Evolutionary conservation across 2,329 filamentous ascomycete genomes (phyloP).

Genomic region (Alternaria sp.): DNA sequence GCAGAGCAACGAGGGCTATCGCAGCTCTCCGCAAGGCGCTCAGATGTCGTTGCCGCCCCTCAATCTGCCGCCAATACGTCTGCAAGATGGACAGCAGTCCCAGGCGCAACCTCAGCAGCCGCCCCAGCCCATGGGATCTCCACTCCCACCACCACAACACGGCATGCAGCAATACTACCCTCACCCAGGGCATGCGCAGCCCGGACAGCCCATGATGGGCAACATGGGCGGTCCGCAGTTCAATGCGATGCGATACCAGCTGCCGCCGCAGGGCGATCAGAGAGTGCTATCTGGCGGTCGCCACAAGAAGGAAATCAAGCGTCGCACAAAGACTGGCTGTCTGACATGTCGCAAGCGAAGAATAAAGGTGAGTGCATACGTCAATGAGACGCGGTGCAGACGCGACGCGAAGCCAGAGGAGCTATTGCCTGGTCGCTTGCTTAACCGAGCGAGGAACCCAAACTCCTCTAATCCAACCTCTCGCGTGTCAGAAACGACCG

Average conservation of each 20-base stretch:
- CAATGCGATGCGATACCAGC: slow-evolving; percentile 62
- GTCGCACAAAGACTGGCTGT: slow-evolving; percentile 78
- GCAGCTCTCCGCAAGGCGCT: slow-evolving; percentile 56
- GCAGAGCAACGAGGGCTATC: slow-evolving; percentile 53
- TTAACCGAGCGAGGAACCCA: slow-evolving; percentile 49
- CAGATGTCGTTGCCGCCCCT: slow-evolving; percentile 56
- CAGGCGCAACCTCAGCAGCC: slow-evolving; percentile 40
- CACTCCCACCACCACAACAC: slow-evolving; percentile 62
- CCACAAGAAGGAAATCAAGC: slow-evolving; percentile 78
- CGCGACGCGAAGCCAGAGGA: slow-evolving; percentile 36
- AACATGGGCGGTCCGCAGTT: slow-evolving; percentile 59
- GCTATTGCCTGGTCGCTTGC: slow-evolving; percentile 25
- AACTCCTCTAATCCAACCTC: slow-evolving; percentile 30
- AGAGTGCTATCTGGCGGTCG: slow-evolving; percentile 68
- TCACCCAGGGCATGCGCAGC: slow-evolving; percentile 49
- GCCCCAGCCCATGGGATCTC: slow-evolving; percentile 60
- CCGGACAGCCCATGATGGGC: slow-evolving; percentile 60
- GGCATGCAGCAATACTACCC: slow-evolving; percentile 63
- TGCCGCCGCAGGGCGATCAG: slow-evolving; percentile 60
- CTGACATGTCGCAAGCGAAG: slow-evolving; percentile 65
- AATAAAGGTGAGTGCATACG: slow-evolving; percentile 69
- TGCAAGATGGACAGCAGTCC: slow-evolving; percentile 55
- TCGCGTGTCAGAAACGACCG: slow-evolving; percentile 6
- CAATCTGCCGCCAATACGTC: slow-evolving; percentile 61
- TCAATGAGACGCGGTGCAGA: slow-evolving; percentile 37